Evolutionary conservation across 2,329 filamentous ascomycete species (phyloP), one percentile per base, ranked within the genome.

Genomic region (Paecilomyces variotii): DNA sequence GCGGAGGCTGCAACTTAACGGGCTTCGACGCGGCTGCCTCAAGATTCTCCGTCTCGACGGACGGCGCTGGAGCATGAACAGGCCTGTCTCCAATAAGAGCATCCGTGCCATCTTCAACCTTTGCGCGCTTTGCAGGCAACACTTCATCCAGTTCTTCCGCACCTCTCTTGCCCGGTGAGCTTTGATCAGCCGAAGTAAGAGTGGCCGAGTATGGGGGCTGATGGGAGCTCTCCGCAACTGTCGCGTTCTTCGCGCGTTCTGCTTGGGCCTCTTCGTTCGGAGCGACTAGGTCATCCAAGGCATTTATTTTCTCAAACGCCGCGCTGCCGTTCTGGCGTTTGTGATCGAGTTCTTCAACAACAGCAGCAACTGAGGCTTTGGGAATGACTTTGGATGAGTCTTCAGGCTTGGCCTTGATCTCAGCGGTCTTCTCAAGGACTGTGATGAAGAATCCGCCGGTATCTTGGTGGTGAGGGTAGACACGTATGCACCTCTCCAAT

Each of bases 381-480:
- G 70, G 67, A 24, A 73, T 70, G 19, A 69, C 64, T 60, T 73
- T 74, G 27, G 64, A 60, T 5, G 63, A 61, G 53, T 83, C 81
- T 73, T 94, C 89, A 25, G 87, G 86, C 73, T 84, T 89, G 7
- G 87, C 88, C 71, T 84, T 88, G 72, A 96, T 91, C 64, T 97
- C 94, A 27, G 85, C 83, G 72, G 87, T 87, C 82, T 99, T 99
- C 79, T 97, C 89, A 19, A 99, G 78, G 0, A 97, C 92, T 0
- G 91, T 88, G 71, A 99, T 97, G 78, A 99, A 99, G 81, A 99
- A 99, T 25, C 89, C 93, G 58, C 94, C 94, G 2, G 94, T 99
- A 68, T 99, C 91, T 75, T 99, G 94, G 70, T 91, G 83, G 74
- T 99, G 94, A 34, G 92, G 90, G 73, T 97, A 99, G 5, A 99